Evolutionary conservation across 352 stramenopile species (phyloP).

Genomic region (Phytophthora constricta): DNA sequence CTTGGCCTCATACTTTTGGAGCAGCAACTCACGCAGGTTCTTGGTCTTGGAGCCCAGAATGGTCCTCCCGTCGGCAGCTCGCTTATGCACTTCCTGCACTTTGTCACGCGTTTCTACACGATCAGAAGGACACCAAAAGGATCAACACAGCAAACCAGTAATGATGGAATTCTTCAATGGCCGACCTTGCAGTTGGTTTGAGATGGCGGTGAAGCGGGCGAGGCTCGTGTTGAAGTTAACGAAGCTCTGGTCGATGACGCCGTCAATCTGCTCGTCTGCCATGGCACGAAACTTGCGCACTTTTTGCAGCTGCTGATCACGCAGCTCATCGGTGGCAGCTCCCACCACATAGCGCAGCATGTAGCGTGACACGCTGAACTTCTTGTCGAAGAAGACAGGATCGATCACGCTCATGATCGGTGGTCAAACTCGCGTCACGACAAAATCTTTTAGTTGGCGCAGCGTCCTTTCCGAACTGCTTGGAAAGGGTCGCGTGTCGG

Average conservation of each 20-base stretch:
- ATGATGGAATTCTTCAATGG: no score
- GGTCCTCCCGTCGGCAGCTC: conserved; percentile 75
- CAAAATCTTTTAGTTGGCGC: not conserved
- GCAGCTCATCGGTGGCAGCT: conserved; percentile 70
- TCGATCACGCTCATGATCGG: conserved; percentile 82
- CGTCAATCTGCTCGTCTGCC: conserved; percentile 80
- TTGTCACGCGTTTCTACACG: conserved; percentile 69
- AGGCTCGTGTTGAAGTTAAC: conserved; percentile 88
- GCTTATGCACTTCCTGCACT: conserved; percentile 71
- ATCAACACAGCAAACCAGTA: no score
- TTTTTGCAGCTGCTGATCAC: conserved; percentile 71
- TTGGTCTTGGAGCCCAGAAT: conserved; percentile 88
- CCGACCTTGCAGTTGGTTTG: conserved; percentile 77
- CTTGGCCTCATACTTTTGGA: conserved; percentile 85
- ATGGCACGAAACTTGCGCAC: conserved; percentile 65
- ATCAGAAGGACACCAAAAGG: not conserved
- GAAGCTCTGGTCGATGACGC: conserved; percentile 86
- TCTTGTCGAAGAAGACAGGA: conserved; percentile 84
- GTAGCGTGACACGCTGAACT: conserved; percentile 80
- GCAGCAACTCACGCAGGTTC: conserved; percentile 77
- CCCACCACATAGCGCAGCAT: conserved; percentile 82
- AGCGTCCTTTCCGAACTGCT: conserved; percentile 35
- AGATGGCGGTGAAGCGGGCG: conserved; percentile 78
- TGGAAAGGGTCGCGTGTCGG: conserved; percentile 1
- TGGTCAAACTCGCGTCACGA: no score